These are phyloP conservation scores for Solanum etuberosum DNA, from an alignment of 257 asterid genomes.

Conservation along the genomic window DNA sequence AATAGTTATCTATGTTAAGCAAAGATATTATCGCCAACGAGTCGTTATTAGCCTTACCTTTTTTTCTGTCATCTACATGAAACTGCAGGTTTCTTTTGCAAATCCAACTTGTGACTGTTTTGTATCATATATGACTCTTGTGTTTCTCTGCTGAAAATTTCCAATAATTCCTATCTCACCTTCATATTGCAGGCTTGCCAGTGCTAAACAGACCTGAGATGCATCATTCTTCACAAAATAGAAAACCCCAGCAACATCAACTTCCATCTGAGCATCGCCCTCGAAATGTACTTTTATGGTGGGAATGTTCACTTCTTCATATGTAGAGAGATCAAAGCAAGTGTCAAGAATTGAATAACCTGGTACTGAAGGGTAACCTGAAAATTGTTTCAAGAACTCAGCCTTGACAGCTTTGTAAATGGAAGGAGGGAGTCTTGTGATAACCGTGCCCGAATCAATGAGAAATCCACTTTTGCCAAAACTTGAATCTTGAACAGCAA, in stretches of 20 bases:
- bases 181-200: constrained; percentile 70
- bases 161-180: constrained; percentile 72
- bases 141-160: constrained; percentile 83
- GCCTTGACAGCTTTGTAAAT: constrained; percentile 39
- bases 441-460: constrained; percentile 83
- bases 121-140: constrained; percentile 67
- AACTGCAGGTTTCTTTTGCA: constrained; percentile 73
- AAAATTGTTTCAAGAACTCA: constrained; percentile 76
- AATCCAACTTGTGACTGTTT: constrained; percentile 54
- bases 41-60: not conserved
- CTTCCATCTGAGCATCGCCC: constrained; percentile 48
- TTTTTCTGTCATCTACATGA: constrained; percentile 12
- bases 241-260: constrained; percentile 63
- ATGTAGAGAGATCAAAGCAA: constrained; percentile 61
- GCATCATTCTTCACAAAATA: constrained; percentile 60
- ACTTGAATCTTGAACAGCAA: constrained; percentile 19
- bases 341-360: constrained; percentile 73
- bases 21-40: not conserved
- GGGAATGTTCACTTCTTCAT: constrained; percentile 61
- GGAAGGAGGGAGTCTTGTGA: constrained; percentile 71
- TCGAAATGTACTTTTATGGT: constrained; percentile 50
- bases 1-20: not conserved
- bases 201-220: constrained; percentile 84
- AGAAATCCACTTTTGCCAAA: constrained; percentile 37
- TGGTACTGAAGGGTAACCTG: constrained; percentile 55